These are phyloP conservation scores for Angomonas desouzai DNA, from an alignment of 208 protist genomes.

Conservation along the genomic window DNA sequence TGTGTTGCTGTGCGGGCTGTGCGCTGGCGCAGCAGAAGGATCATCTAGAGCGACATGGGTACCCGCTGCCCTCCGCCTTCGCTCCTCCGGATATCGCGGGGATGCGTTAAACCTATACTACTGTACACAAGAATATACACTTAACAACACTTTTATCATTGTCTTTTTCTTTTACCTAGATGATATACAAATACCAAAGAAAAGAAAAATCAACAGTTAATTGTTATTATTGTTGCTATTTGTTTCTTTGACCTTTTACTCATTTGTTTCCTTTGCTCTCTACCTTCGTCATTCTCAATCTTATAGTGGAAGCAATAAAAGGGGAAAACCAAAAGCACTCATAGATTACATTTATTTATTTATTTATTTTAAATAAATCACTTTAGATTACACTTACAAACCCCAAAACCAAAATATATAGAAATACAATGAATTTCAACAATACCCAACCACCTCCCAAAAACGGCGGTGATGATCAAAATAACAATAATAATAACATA, in stretches of 20 bases:
- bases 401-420: too few relatives aligned
- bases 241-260: conserved; percentile 13
- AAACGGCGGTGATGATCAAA: neutral
- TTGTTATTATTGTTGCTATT: conserved; percentile 7
- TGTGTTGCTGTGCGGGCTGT: conserved; percentile 31
- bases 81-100: conserved; percentile 19
- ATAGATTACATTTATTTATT: neutral
- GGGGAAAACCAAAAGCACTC: too few relatives aligned
- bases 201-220: conserved; percentile 3
- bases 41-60: conserved; percentile 32
- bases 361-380: too few relatives aligned
- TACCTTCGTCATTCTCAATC: neutral
- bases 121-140: neutral
- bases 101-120: conserved; percentile 16
- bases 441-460: neutral
- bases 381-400: neutral
- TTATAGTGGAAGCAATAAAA: too few relatives aligned
- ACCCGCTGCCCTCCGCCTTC: conserved; percentile 26
- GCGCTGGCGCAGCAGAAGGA: conserved; percentile 45
- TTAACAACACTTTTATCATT: neutral
- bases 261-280: conserved; percentile 6
- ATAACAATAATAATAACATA: conserved; percentile 8
- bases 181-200: neutral
- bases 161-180: too few relatives aligned
- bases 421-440: neutral